phyloP scores from a whole-genome alignment of 2,329 filamentous ascomycete genomes.

The Intubia oerlemansii region DNA sequence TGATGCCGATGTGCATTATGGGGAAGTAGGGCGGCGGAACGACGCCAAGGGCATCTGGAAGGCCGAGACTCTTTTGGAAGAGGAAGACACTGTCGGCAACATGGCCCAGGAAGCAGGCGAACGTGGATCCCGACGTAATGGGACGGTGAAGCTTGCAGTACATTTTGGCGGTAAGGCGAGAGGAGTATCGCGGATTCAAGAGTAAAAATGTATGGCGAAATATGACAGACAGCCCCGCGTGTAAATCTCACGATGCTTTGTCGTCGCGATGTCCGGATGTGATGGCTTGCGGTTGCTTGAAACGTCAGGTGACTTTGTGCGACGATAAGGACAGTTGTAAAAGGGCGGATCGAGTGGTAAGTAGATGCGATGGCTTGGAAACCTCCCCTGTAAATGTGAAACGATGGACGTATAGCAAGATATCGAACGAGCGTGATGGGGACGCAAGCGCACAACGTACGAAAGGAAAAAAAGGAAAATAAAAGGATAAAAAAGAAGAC shows the following conservation, averaged over 20 bases:
- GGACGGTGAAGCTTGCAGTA: constrained; percentile 5
- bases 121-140: constrained; percentile 3
- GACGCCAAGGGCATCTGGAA: constrained; percentile 4
- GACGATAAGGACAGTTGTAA: no score
- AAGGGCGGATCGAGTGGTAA: no score
- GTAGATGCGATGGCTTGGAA: no score
- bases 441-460: no score
- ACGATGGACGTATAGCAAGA: no score
- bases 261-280: not conserved
- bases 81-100: constrained; percentile 4
- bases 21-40: constrained; percentile 6
- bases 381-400: no score
- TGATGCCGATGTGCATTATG: constrained; percentile 5
- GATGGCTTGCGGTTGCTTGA: no score
- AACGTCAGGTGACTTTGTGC: no score
- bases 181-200: no score
- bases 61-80: constrained; percentile 4
- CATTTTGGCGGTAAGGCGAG: constrained; percentile 1
- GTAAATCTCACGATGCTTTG: not conserved
- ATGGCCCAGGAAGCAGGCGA: constrained; percentile 4
- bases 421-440: no score
- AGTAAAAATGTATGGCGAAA: not conserved
- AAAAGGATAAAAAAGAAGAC: no score
- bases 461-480: no score
- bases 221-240: not conserved